Evolutionary conservation across 768 basidiomycete species (phyloP).

Genomic region (Asterophora parasitica): DNA sequence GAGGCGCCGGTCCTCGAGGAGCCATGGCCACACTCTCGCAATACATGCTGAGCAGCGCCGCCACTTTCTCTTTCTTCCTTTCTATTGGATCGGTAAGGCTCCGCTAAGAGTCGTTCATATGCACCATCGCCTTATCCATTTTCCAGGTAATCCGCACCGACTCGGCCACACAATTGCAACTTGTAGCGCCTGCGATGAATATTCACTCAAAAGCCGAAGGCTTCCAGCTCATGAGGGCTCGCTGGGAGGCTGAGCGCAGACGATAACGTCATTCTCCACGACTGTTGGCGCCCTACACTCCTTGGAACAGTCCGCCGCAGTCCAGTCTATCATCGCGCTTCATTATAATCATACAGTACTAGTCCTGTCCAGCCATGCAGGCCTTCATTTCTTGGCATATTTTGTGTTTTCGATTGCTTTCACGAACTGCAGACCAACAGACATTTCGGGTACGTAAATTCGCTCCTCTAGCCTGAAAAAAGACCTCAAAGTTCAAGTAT

Average conservation of each 20-base stretch:
- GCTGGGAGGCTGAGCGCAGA: slow-evolving; percentile 66
- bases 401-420: not conserved
- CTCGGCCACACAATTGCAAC: slow-evolving; percentile 55
- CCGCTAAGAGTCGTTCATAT: not conserved
- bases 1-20: slow-evolving; percentile 89
- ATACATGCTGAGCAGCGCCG: slow-evolving; percentile 97
- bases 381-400: slow-evolving; percentile 5
- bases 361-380: slow-evolving; percentile 3
- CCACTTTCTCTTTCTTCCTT: slow-evolving; percentile 97
- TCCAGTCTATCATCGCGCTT: no score
- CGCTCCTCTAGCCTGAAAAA: no score
- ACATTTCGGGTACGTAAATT: not conserved
- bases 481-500: no score
- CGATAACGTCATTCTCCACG: slow-evolving; percentile 20
- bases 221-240: slow-evolving; percentile 60
- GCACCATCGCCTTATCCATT: slow-evolving; percentile 8
- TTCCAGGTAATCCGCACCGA: slow-evolving; percentile 88
- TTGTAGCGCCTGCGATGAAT: slow-evolving; percentile 43
- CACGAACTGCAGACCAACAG: not conserved
- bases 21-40: slow-evolving; percentile 88
- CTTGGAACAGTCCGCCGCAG: no score
- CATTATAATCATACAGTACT: not conserved
- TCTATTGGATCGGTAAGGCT: slow-evolving; percentile 80
- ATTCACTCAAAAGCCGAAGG: slow-evolving; percentile 67
- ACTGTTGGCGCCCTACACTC: not conserved